Evolutionary conservation across 2,329 filamentous ascomycete species (phyloP).

Genomic region (Ustilaginoidea virens): DNA sequence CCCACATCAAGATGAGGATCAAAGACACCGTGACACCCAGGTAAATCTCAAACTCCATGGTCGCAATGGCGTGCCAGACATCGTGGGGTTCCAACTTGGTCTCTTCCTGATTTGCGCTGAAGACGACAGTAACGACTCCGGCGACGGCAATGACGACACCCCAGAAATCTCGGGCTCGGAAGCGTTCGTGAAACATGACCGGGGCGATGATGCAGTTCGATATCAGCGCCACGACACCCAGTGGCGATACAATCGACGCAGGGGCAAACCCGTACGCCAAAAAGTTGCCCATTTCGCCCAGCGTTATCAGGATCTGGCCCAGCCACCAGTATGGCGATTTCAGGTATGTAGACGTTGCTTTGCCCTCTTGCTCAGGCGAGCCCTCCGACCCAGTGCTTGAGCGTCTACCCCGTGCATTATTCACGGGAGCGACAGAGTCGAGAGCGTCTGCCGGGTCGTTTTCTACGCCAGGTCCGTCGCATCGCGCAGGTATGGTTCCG

Average conservation of each 20-base stretch:
- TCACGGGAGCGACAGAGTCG: slow-evolving; percentile 35
- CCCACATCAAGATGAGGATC: slow-evolving; percentile 65
- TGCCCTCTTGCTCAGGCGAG: slow-evolving; percentile 14
- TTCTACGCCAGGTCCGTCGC: slow-evolving; percentile 4
- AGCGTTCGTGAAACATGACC: slow-evolving; percentile 80
- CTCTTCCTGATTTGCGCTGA: slow-evolving; percentile 80
- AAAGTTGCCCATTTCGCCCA: slow-evolving; percentile 93
- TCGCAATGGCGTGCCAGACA: slow-evolving; percentile 78
- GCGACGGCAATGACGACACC: slow-evolving; percentile 77
- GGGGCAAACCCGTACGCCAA: slow-evolving; percentile 95
- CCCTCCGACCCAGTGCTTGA: slow-evolving; percentile 11
- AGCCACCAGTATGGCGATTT: slow-evolving; percentile 93
- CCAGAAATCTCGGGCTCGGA: slow-evolving; percentile 70
- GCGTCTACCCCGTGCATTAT: too few species aligned
- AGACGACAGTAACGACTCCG: slow-evolving; percentile 81
- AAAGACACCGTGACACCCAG: slow-evolving; percentile 58
- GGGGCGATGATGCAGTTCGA: slow-evolving; percentile 97
- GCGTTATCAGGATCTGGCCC: slow-evolving; percentile 79
- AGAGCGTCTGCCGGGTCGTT: slow-evolving; percentile 12
- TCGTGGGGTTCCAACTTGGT: slow-evolving; percentile 81
- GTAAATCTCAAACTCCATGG: slow-evolving; percentile 83
- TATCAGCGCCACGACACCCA: slow-evolving; percentile 91
- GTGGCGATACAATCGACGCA: slow-evolving; percentile 88
- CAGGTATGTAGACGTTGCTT: slow-evolving; percentile 56
- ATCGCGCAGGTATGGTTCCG: slow-evolving; percentile 15